A percentile compares a stretch with the other conserved stretches of the same genome.
phyloP scores from a whole-genome alignment of 768 basidiomycete genomes.

The Trichaptum fuscoviolaceum region DNA sequence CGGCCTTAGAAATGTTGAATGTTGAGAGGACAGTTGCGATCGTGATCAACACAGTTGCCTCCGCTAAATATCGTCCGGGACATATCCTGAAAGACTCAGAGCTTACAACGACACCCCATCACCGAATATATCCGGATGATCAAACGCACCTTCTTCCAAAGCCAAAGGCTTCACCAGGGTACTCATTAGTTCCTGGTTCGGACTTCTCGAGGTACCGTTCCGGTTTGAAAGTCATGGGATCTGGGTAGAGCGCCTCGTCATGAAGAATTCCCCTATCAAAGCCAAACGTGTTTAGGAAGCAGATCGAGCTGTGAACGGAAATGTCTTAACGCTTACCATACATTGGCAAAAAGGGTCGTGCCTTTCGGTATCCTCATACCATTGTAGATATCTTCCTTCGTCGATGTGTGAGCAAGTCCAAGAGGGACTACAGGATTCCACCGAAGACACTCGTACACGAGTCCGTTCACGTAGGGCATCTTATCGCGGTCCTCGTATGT shows the following conservation, averaged over 20 bases:
- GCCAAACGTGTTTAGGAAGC: not conserved
- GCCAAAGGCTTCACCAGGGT: conserved; percentile 35
- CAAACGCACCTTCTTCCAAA: conserved; percentile 33
- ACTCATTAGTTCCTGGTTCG: conserved; percentile 26
- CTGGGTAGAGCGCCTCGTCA: conserved; percentile 32
- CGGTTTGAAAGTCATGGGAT: conserved; percentile 35
- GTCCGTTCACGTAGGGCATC: conserved; percentile 34
- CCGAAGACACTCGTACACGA: conserved; percentile 22
- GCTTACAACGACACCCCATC: not conserved
- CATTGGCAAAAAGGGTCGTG: conserved; percentile 18
- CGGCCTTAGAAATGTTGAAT: conserved; percentile 34
- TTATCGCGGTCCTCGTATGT: conserved; percentile 34
- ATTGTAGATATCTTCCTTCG: conserved; percentile 39
- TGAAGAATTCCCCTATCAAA: conserved; percentile 36
- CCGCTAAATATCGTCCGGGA: conserved; percentile 40
- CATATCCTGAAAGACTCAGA: conserved; percentile 28
- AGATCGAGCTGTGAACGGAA: not conserved
- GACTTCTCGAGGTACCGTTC: conserved; percentile 30
- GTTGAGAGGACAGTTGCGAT: conserved; percentile 35
- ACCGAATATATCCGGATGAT: not conserved
- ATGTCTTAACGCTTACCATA: conserved; percentile 3
- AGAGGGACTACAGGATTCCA: conserved; percentile 16
- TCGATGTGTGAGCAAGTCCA: conserved; percentile 10
- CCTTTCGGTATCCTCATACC: conserved; percentile 42
- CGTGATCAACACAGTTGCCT: conserved; percentile 39